Evolutionary conservation across 345 rosid species (phyloP), one percentile per base, ranked within the genome.

Genomic region (Toxicodendron radicans): DNA sequence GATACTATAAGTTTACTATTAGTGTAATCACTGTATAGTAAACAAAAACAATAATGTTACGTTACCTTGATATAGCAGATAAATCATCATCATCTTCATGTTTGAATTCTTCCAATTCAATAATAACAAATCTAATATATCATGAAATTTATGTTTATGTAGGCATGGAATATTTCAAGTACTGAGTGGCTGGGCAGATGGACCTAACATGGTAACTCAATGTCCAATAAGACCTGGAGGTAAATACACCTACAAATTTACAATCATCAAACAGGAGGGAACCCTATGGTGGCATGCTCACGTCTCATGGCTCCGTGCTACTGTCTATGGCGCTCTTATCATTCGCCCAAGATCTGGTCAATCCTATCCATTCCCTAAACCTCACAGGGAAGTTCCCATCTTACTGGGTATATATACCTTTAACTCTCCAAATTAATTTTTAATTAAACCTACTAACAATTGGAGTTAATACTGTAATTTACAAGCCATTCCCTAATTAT

Each of bases 251-350:
- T 91, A 95, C 80, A 85, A 77, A 69, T 92, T 91, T 74, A 87
- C 58, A 35, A 68, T 92, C 79, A 78, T 81, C 43, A 69, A 76
- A 24, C 99, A 95, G 65, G 97, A 92, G 75, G 98, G 98, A 7
- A 92, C 99, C 24, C 87, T 92, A 1, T 92, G 98, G 98, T 95
- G 99, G 99, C 97, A 95, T 35, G 96, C 98, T 38, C 99, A 95
- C 23, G 58, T 80, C 30, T 84, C 91, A 0, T 76, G 73, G 81
- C 83, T 92, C 64, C 98, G 99, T 0, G 97, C 96, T 61, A 92
- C 97, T 3, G 94, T 95, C 13, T 73, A 95, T 5, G 99, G 99
- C 11, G 99, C 97, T 1, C 85, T 95, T 64, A 45, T 95, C 72
- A 85, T 95, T 66, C 93, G 86, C 17, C 97, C 99, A 3, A 85